Evolutionary conservation across 2,329 filamentous ascomycete species (phyloP).

Genomic region (Fusarium domesticum): DNA sequence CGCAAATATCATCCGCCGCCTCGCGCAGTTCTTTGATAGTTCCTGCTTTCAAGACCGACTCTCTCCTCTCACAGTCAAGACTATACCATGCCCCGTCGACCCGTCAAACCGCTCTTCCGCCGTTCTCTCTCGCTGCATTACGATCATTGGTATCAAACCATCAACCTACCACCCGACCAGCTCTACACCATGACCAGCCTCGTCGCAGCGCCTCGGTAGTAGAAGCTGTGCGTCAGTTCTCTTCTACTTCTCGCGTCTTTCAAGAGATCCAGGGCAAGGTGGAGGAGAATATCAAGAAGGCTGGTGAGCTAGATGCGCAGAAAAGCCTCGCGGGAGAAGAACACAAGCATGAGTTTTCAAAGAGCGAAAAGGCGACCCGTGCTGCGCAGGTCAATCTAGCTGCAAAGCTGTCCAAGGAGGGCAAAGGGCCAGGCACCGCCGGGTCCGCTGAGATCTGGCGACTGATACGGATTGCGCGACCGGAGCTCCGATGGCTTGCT

Average conservation of each 20-base stretch:
- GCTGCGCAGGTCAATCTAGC: slow-evolving; percentile 87
- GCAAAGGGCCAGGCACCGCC: slow-evolving; percentile 55
- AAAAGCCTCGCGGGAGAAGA: slow-evolving; percentile 30
- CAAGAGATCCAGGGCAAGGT: slow-evolving; percentile 28
- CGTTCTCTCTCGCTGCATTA: slow-evolving; percentile 27
- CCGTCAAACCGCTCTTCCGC: slow-evolving; percentile 22
- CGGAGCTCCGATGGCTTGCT: slow-evolving; percentile 74
- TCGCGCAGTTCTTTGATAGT: slow-evolving; percentile 23
- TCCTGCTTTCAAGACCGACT: slow-evolving; percentile 15
- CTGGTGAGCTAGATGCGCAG: slow-evolving; percentile 31
- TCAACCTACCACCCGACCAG: slow-evolving; percentile 5
- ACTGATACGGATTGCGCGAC: slow-evolving; percentile 82
- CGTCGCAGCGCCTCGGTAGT: slow-evolving; percentile 12
- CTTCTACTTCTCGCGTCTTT: slow-evolving; percentile 22
- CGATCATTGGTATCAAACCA: slow-evolving; percentile 15
- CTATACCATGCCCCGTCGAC: slow-evolving; percentile 16
- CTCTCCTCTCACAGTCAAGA: slow-evolving; percentile 17
- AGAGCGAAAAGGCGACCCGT: slow-evolving; percentile 80
- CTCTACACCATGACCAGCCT: slow-evolving; percentile 2
- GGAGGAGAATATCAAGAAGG: slow-evolving; percentile 38
- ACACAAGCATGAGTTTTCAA: slow-evolving; percentile 49
- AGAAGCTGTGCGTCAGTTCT: slow-evolving; percentile 32
- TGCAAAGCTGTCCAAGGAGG: slow-evolving; percentile 83
- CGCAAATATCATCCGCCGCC: slow-evolving; percentile 22
- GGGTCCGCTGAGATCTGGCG: slow-evolving; percentile 78